Conservation (phyloP, 305 asterid species). For the Solanum hybrid region DNA sequence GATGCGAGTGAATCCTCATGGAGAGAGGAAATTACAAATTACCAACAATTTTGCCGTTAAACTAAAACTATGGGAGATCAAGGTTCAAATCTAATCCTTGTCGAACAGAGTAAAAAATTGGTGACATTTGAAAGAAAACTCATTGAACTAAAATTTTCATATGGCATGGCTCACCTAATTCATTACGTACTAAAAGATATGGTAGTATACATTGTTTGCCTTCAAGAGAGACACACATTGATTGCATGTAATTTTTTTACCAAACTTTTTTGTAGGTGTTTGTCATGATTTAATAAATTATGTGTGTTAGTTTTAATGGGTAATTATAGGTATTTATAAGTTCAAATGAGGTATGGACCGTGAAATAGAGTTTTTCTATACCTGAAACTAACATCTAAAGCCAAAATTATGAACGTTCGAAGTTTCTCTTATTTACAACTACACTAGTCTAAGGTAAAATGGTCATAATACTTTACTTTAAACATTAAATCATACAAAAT, state of each 20-base stretch:
- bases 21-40: too few species aligned
- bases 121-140: background rate
- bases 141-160: background rate
- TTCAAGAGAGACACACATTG: background rate
- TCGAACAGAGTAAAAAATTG: background rate
- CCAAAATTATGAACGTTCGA: background rate
- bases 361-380: background rate
- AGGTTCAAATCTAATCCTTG: too few species aligned
- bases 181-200: background rate
- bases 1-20: too few species aligned
- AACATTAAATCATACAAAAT: background rate
- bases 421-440: background rate
- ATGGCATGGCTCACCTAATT: too few species aligned
- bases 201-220: background rate
- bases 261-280: background rate
- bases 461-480: background rate
- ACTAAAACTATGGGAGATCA: too few species aligned
- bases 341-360: background rate
- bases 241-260: background rate
- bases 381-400: background rate
- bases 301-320: background rate
- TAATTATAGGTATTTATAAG: background rate
- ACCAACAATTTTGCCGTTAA: too few species aligned
- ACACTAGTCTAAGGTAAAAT: background rate
- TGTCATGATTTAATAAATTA: background rate